Conservation (phyloP, 2,329 filamentous ascomycete species). For the Penicillium sp. region DNA sequence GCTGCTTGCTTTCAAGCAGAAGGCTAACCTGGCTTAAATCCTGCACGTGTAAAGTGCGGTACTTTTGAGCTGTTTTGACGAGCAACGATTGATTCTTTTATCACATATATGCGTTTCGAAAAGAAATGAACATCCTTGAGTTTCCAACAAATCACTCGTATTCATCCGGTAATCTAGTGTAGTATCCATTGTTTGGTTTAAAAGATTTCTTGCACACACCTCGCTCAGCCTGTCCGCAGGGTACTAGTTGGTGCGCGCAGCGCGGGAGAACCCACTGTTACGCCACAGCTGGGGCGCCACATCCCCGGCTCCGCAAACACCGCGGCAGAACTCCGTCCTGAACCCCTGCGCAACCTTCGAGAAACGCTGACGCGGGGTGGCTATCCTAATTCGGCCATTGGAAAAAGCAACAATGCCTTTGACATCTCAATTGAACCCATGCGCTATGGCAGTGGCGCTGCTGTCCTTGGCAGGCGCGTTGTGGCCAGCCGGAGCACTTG, state of each 20-base stretch:
- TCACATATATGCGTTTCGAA: conserved; percentile 4
- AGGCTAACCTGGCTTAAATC: conserved; percentile 51
- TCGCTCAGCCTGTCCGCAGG: background rate
- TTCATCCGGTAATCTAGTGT: background rate
- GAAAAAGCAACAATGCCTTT: conserved; percentile 11
- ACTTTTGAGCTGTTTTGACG: conserved; percentile 21
- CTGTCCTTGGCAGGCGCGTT: conserved; percentile 20
- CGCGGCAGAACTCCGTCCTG: conserved; percentile 20
- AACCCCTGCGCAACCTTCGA: conserved; percentile 15
- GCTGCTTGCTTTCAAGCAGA: conserved; percentile 90
- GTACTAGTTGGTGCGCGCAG: background rate
- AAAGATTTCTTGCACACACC: too few relatives aligned
- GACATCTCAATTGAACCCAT: conserved; percentile 6
- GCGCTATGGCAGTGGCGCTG: conserved; percentile 12
- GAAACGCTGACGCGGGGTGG: conserved; percentile 18
- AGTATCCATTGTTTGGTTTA: background rate
- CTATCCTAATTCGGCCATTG: background rate
- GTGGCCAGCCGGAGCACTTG: conserved; percentile 25
- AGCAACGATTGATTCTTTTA: conserved; percentile 24
- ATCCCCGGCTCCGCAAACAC: conserved; percentile 11
- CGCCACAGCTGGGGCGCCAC: conserved; percentile 1
- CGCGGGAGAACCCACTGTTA: background rate
- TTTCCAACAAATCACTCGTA: background rate
- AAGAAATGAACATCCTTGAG: conserved; percentile 8
- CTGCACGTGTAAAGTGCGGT: conserved; percentile 1